A percentile compares a stretch with the other conserved stretches of the same genome.
Evolutionary conservation across 2,329 filamentous ascomycete genomes (phyloP).

Genomic region (Cercospora zeina): DNA sequence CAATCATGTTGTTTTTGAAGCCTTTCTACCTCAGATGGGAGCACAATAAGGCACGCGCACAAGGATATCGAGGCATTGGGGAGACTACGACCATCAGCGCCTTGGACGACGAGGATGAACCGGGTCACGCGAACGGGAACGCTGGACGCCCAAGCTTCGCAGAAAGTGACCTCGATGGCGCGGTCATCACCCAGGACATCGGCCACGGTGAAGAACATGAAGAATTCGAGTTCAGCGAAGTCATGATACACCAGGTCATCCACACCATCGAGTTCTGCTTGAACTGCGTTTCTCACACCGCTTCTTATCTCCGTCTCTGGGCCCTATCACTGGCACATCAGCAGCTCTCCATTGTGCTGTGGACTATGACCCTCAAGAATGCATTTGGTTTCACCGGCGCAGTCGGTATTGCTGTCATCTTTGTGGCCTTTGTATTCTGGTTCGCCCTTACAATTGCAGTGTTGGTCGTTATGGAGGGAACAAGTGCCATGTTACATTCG

Average conservation of each 20-base stretch:
- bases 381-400: slow-evolving; percentile 64
- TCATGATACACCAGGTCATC: slow-evolving; percentile 99
- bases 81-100: slow-evolving; percentile 86
- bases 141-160: slow-evolving; percentile 67
- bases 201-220: slow-evolving; percentile 72
- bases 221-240: slow-evolving; percentile 95
- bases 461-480: slow-evolving; percentile 92
- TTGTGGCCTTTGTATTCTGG: slow-evolving; percentile 83
- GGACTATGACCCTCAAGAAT: slow-evolving; percentile 88
- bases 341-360: slow-evolving; percentile 92
- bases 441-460: slow-evolving; percentile 80
- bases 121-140: slow-evolving; percentile 56
- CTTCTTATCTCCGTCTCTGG: slow-evolving; percentile 98
- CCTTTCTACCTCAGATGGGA: slow-evolving; percentile 93
- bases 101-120: slow-evolving; percentile 82
- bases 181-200: slow-evolving; percentile 86
- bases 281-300: slow-evolving; percentile 98
- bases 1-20: slow-evolving; percentile 89
- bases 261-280: slow-evolving; percentile 99
- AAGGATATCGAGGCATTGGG: slow-evolving; percentile 90
- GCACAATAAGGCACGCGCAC: slow-evolving; percentile 81
- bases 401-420: slow-evolving; percentile 74
- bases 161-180: slow-evolving; percentile 73
- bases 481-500: slow-evolving; percentile 91
- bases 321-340: slow-evolving; percentile 95